These are phyloP conservation scores for Davidsoniella eucalypti DNA, from an alignment of 2,329 filamentous ascomycete species.

Conservation along the genomic window DNA sequence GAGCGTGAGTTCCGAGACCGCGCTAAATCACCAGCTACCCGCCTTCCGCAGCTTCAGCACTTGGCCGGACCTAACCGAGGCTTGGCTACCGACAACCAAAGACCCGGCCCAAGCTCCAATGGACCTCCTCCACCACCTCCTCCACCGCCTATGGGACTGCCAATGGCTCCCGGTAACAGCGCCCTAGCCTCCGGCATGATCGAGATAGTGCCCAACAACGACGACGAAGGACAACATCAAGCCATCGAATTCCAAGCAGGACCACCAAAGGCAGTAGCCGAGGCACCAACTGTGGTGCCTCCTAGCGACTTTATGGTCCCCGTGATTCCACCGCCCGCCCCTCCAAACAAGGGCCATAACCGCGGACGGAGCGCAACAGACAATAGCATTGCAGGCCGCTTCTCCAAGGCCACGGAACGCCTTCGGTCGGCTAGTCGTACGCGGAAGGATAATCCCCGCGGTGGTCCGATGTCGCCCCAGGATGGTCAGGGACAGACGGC, in stretches of 20 bases:
- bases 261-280: neutral
- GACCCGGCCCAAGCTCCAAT: constrained; percentile 21
- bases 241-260: constrained; percentile 16
- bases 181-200: constrained; percentile 39
- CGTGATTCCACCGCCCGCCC: constrained; percentile 28
- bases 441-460: constrained; percentile 26
- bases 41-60: constrained; percentile 47
- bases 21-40: constrained; percentile 22
- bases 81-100: neutral
- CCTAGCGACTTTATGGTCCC: constrained; percentile 29
- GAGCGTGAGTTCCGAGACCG: constrained; percentile 18
- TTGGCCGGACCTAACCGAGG: constrained; percentile 18
- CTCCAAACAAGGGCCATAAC: constrained; percentile 30
- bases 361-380: constrained; percentile 41
- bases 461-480: constrained; percentile 21
- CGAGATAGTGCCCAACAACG: constrained; percentile 50
- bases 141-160: constrained; percentile 32
- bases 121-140: constrained; percentile 42
- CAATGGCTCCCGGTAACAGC: constrained; percentile 22
- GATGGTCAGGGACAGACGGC: constrained; percentile 17
- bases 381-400: constrained; percentile 31
- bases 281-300: constrained; percentile 18
- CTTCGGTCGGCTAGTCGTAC: constrained; percentile 43
- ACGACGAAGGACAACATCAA: constrained; percentile 17
- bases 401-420: constrained; percentile 42